phyloP scores from a whole-genome alignment of 116 monocot genomes.

The Posidonia oceanica region DNA sequence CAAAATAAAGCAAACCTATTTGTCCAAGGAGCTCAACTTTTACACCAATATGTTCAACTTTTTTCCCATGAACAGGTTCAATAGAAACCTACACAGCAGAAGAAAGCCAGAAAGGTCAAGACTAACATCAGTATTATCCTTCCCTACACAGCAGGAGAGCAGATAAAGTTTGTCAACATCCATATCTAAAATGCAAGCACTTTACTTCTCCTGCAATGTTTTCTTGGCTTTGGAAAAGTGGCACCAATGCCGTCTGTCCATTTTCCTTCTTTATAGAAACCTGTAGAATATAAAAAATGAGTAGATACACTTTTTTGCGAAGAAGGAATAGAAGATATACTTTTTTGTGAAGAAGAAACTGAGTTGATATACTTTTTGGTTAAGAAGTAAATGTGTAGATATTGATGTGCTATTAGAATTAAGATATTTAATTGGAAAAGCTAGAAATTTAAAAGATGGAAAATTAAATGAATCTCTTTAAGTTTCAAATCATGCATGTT shows the following conservation, averaged over 20 bases:
- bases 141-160: neutral
- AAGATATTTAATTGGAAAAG: too few relatives aligned
- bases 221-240: slow-evolving; percentile 91
- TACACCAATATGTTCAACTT: slow-evolving; percentile 86
- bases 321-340: too few relatives aligned
- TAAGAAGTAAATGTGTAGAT: too few relatives aligned
- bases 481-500: too few relatives aligned
- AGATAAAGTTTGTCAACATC: neutral
- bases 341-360: too few relatives aligned
- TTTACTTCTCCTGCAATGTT: slow-evolving; percentile 84
- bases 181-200: neutral
- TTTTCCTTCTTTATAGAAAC: slow-evolving; percentile 95
- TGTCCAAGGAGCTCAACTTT: slow-evolving; percentile 98
- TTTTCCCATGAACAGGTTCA: slow-evolving; percentile 83
- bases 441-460: too few relatives aligned
- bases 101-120: neutral
- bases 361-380: too few relatives aligned
- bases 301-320: too few relatives aligned
- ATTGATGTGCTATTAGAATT: too few relatives aligned
- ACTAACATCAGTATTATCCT: neutral
- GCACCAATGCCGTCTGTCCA: slow-evolving; percentile 63
- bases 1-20: slow-evolving; percentile 46
- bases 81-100: slow-evolving; percentile 46
- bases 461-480: too few relatives aligned
- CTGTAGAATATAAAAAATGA: slow-evolving; percentile 16